Evolutionary conservation across 1,139 yeast species (phyloP).

Genomic region (Magnusiomyces tetraspermus): DNA sequence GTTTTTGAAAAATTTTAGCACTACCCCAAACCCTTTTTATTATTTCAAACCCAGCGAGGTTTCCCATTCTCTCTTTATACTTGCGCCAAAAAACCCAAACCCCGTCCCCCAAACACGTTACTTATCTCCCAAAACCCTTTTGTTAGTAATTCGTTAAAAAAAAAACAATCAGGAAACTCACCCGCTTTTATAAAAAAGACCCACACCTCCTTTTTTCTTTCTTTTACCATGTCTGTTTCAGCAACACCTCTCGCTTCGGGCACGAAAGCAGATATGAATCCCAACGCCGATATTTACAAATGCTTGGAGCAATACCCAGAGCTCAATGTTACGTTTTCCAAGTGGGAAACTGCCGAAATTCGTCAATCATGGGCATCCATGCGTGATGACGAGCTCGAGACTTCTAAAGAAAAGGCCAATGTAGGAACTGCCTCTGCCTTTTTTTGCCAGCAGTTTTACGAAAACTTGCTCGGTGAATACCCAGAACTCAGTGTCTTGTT

Average conservation of each 20-base stretch:
- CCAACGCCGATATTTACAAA: background rate
- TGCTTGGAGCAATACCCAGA: slow-evolving; percentile 18
- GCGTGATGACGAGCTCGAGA: slow-evolving; percentile 23
- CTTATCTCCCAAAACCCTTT: too few species aligned
- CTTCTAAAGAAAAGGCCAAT: slow-evolving; percentile 22
- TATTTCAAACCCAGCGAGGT: too few species aligned
- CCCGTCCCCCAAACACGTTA: too few species aligned
- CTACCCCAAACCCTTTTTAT: too few species aligned
- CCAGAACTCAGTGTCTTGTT: slow-evolving; percentile 47
- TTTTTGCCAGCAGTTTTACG: slow-evolving; percentile 47
- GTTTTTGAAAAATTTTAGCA: too few species aligned
- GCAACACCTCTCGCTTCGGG: background rate
- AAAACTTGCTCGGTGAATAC: slow-evolving; percentile 47
- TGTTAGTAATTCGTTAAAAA: too few species aligned
- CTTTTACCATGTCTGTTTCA: background rate
- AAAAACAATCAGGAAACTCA: too few species aligned
- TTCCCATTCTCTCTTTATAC: too few species aligned
- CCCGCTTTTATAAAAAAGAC: too few species aligned
- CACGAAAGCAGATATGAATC: background rate
- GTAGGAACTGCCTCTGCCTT: slow-evolving; percentile 27
- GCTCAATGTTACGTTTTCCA: slow-evolving; percentile 20
- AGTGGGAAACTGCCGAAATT: slow-evolving; percentile 20
- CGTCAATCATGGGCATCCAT: slow-evolving; percentile 22
- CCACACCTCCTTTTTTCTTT: too few species aligned
- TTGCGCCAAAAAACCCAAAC: too few species aligned